These are phyloP conservation scores for Macrophomina pseudophaseolina DNA, from an alignment of 2,329 filamentous ascomycete species.

Conservation along the genomic window DNA sequence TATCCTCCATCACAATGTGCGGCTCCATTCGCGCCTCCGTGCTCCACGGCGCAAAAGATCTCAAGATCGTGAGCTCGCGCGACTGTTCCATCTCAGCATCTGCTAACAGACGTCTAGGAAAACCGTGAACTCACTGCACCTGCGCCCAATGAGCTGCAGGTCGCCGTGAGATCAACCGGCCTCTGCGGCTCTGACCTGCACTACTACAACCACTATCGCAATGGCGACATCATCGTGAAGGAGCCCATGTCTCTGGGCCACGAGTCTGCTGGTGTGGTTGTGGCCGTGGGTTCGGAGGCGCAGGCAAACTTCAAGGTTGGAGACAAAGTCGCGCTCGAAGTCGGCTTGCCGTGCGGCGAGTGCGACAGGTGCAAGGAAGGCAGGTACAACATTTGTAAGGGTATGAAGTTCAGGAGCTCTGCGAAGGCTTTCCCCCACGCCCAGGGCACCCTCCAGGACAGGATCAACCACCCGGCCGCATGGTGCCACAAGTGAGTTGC, in stretches of 20 bases:
- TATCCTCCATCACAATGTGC: slow-evolving; percentile 24
- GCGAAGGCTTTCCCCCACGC: slow-evolving; percentile 66
- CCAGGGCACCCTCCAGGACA: slow-evolving; percentile 67
- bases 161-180: slow-evolving; percentile 68
- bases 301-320: slow-evolving; percentile 70
- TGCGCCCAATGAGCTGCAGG: slow-evolving; percentile 62
- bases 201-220: slow-evolving; percentile 87
- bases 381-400: slow-evolving; percentile 67
- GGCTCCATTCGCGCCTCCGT: slow-evolving; percentile 53
- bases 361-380: slow-evolving; percentile 62
- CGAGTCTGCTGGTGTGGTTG: slow-evolving; percentile 79
- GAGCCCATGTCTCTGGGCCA: slow-evolving; percentile 82
- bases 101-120: slow-evolving; percentile 53
- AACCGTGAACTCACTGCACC: slow-evolving; percentile 55
- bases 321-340: slow-evolving; percentile 91
- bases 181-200: slow-evolving; percentile 76
- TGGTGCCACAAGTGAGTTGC: slow-evolving; percentile 60
- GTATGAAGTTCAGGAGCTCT: slow-evolving; percentile 63
- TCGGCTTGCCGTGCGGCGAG: slow-evolving; percentile 79
- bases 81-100: neutral
- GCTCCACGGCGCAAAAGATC: slow-evolving; percentile 65
- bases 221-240: slow-evolving; percentile 82
- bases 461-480: slow-evolving; percentile 65
- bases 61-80: slow-evolving; percentile 57
- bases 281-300: slow-evolving; percentile 70